Evolutionary conservation across 1,139 yeast genomes (phyloP), one percentile per base, ranked within the genome.

Genomic region (Yamadazyma songkhlaensis): DNA sequence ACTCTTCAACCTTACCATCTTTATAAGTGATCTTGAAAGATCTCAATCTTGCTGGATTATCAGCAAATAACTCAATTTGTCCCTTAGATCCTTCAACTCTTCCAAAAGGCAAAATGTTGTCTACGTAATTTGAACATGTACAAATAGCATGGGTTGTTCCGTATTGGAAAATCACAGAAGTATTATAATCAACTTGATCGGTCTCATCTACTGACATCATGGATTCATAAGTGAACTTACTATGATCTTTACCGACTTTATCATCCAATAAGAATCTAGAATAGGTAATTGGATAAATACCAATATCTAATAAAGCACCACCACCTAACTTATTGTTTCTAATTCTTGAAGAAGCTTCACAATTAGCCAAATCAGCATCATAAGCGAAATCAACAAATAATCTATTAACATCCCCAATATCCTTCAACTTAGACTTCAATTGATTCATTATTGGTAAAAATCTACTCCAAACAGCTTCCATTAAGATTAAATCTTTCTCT

Each of bases 401-500:
- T 32, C 42, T 38, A 24, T 27, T 23, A 14, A 41, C 39, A 25
- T 38, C 36, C 31, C 44, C 44, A 41, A 79, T 51, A 9, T 64
- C 58, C 22, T 66, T 61, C 45, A 79, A 50, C 39, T 61, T 55
- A 25, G 62, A 42, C 43, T 67, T 61, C 37, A 77, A 55, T 21
- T 61, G 60, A 20, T 52, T 41, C 29, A 73, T 60, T 11, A 75
- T 49, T 2, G 85, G 85, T 62, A 79, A 73, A 50, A 74, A 79
- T 35, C 84, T 62, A 1, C 83, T 75, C 85, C 85, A 80, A 39
- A 79, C 71, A 4, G 77, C 85, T 51, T 80, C 86, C 83, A 80
- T 74, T 39, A 79, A 60, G 47, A 73, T 77, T 34, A 72, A 60
- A 2, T 63, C 58, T 50, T 73, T 67, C 36, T 57, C 48, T 45